Evolutionary conservation across 345 rosid species (phyloP), one percentile per base, ranked within the genome.

Genomic region (Punica granatum): DNA sequence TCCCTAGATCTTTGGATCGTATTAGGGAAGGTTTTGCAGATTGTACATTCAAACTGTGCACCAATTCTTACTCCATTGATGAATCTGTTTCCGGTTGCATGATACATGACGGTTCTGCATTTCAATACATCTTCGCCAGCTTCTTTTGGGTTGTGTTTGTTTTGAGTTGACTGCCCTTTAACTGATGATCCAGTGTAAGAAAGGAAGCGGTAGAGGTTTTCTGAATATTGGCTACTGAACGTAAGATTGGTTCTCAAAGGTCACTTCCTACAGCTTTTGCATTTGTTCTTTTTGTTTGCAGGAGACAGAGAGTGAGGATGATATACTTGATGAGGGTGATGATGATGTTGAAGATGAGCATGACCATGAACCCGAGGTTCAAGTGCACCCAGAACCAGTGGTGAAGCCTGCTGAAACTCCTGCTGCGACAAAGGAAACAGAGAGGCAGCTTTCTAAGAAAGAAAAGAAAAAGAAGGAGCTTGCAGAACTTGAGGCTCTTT

Each of bases 301-400:
- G 98, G 96, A 92, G 61, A 83, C 86, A 73, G 98, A 87, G 69
- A 92, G 93, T 63, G 98, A 92, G 68, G 98, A 92, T 64, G 96
- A 89, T 32, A 72, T 80, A 72, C 80, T 87, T 58, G 88, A 84
- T 49, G 97, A 86, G 70, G 90, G 89, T 67, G 91, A 88, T 83
- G 96, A 87, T 63, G 96, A 89, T 26, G 75, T 82, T 34, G 96
- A 89, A 63, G 96, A 88, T 66, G 90, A 87, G 46, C 86, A 84
- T 48, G 94, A 86, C 7, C 81, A 80, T 67, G 97, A 84, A 74
- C 76, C 78, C 10, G 90, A 86, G 58, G 73, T 65, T 58, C 77
- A 78, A 31, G 79, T 69, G 35, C 81, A 59, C 7, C 70, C 64
- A 72, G 96, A 86, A 76, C 85, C 85, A 34, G 77, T 69, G 64